Percentiles rank a stretch among this genome's conserved stretches.
phyloP scores from a whole-genome alignment of 2,329 filamentous ascomycete genomes.

The Colletotrichum sojae region DNA sequence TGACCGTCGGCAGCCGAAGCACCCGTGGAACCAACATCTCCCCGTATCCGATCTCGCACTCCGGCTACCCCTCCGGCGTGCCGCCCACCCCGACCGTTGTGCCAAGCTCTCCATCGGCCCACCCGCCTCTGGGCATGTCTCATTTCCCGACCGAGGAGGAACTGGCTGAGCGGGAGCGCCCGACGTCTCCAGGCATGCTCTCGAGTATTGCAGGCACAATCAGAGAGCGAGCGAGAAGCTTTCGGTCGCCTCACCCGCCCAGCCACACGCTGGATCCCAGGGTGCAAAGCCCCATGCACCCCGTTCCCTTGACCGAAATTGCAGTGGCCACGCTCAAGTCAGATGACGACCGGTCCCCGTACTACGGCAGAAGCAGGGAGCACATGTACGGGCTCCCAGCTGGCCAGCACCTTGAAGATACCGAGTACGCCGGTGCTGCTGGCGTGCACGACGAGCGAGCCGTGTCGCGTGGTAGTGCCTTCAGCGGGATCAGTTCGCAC shows the following conservation, averaged over 20 bases:
- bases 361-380: conserved; percentile 55
- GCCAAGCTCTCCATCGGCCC: conserved; percentile 48
- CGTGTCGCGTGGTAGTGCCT: conserved; percentile 57
- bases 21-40: conserved; percentile 37
- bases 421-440: conserved; percentile 65
- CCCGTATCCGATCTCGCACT: conserved; percentile 17
- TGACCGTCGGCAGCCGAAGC: conserved; percentile 56
- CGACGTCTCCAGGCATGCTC: conserved; percentile 62
- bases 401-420: conserved; percentile 60
- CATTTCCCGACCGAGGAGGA: conserved; percentile 80
- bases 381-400: conserved; percentile 61
- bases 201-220: conserved; percentile 72
- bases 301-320: conserved; percentile 75
- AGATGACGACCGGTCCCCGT: conserved; percentile 59
- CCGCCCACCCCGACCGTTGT: conserved; percentile 45
- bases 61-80: conserved; percentile 40
- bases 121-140: conserved; percentile 91
- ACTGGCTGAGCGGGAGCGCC: conserved; percentile 66
- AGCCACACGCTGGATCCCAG: conserved; percentile 57
- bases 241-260: conserved; percentile 56
- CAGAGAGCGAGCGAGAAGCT: conserved; percentile 60
- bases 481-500: conserved; percentile 58
- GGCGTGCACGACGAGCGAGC: conserved; percentile 52
- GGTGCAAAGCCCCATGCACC: conserved; percentile 70
- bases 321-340: conserved; percentile 63